phyloP scores from a whole-genome alignment of 306 rosid species.

The Abrus precatorius region DNA sequence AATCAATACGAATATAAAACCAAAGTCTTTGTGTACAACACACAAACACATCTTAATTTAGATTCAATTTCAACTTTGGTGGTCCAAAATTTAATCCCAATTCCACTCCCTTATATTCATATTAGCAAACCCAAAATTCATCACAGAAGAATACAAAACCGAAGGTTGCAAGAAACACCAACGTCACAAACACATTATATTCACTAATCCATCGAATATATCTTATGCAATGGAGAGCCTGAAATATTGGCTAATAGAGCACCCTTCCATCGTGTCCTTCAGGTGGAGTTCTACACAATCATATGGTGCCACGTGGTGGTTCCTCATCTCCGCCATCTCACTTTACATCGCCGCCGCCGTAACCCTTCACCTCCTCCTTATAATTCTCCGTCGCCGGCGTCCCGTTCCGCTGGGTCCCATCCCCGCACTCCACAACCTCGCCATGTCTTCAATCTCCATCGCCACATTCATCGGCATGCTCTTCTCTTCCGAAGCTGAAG shows the following conservation, averaged over 20 bases:
- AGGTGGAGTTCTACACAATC: constrained; percentile 76
- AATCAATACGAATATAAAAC: background rate
- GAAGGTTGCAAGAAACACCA: background rate
- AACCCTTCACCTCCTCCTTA: constrained; percentile 56
- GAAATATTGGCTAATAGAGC: constrained; percentile 64
- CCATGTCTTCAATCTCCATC: constrained; percentile 59
- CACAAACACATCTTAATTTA: background rate
- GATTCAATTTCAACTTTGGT: constrained; percentile 44
- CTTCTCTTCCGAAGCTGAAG: constrained; percentile 70
- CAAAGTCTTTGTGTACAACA: constrained; percentile 27
- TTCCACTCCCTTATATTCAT: constrained; percentile 10
- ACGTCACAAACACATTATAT: background rate
- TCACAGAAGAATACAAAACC: background rate
- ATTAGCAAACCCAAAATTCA: no score
- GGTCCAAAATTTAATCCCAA: constrained; percentile 30
- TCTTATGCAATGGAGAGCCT: constrained; percentile 13
- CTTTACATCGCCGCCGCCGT: constrained; percentile 56
- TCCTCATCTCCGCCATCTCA: constrained; percentile 63
- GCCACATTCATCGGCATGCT: constrained; percentile 64
- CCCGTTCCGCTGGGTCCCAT: constrained; percentile 65
- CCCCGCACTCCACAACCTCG: constrained; percentile 73
- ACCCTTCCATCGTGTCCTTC: constrained; percentile 64
- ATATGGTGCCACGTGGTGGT: constrained; percentile 78
- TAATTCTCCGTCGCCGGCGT: constrained; percentile 48
- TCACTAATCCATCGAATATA: background rate